These are phyloP conservation scores for Plantago major DNA, from an alignment of 257 asterid genomes.

Conservation along the genomic window DNA sequence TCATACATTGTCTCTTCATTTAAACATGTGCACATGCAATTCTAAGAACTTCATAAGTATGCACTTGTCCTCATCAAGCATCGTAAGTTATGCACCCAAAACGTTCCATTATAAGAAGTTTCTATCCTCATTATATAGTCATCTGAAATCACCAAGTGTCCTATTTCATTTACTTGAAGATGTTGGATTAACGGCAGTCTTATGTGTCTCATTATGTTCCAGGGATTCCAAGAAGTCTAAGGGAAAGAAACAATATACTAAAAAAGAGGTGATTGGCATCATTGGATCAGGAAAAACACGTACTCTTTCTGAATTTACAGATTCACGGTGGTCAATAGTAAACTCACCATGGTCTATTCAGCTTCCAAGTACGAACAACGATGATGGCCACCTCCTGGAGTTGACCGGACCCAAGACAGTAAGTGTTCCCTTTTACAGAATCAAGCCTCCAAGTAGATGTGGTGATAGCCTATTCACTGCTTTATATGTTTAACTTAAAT, in stretches of 20 bases:
- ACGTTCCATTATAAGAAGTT: too few species aligned
- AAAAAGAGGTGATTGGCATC: conserved; percentile 55
- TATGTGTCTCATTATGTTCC: conserved; percentile 23
- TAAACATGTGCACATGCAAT: too few species aligned
- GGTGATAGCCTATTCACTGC: background rate
- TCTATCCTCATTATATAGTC: too few species aligned
- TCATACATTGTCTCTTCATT: too few species aligned
- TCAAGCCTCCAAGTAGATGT: conserved; percentile 1
- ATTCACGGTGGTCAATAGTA: conserved; percentile 58
- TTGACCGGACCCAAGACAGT: conserved; percentile 64
- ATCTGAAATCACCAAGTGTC: too few species aligned
- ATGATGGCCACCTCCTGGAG: conserved; percentile 69
- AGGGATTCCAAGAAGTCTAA: conserved; percentile 56
- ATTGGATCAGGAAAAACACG: conserved; percentile 48
- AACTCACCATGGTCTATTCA: conserved; percentile 70
- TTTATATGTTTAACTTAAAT: background rate
- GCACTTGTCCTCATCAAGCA: too few species aligned
- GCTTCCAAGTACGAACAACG: conserved; percentile 37
- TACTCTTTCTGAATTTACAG: conserved; percentile 55
- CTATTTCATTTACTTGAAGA: conserved; percentile 14
- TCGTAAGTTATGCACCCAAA: too few species aligned
- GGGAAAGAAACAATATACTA: conserved; percentile 35
- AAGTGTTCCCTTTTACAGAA: conserved; percentile 30
- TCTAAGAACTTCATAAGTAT: too few species aligned
- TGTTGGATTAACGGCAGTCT: conserved; percentile 13